These are phyloP conservation scores for Ambrosia hybrid DNA, from an alignment of 140 eudicot genomes.

Conservation along the genomic window DNA sequence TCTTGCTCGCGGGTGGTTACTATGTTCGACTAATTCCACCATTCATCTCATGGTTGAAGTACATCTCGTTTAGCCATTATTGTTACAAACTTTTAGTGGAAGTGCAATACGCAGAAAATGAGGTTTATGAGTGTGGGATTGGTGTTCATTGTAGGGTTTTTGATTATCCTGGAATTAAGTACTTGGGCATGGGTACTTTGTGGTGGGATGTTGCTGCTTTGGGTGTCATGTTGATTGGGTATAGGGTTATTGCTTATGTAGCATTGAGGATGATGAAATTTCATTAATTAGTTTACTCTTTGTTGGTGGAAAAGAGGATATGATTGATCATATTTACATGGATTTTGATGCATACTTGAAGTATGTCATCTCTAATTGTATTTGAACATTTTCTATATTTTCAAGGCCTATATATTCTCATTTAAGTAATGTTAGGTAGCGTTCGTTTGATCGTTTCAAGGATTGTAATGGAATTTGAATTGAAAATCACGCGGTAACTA, in stretches of 20 bases:
- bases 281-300: slow-evolving; percentile 29
- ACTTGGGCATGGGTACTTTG: slow-evolving; percentile 54
- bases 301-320: too few species aligned
- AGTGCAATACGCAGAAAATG: slow-evolving; percentile 61
- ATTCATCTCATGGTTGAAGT: slow-evolving; percentile 78
- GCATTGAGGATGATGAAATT: slow-evolving; percentile 65
- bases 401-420: too few species aligned
- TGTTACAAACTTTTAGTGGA: slow-evolving; percentile 82
- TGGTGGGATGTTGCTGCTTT: slow-evolving; percentile 77
- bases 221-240: slow-evolving; percentile 80
- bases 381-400: too few species aligned
- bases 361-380: too few species aligned
- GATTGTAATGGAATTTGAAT: too few species aligned
- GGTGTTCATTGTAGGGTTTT: slow-evolving; percentile 54
- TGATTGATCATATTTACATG: not conserved
- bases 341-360: not conserved
- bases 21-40: slow-evolving; percentile 80
- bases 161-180: slow-evolving; percentile 70
- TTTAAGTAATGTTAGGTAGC: too few species aligned
- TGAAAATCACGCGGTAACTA: too few species aligned
- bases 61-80: slow-evolving; percentile 79
- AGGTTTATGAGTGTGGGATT: slow-evolving; percentile 65
- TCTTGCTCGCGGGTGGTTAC: slow-evolving; percentile 85
- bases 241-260: slow-evolving; percentile 76
- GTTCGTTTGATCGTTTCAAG: too few species aligned